phyloP scores from a whole-genome alignment of 202 grass and related monocot species.

The Eragrostis tef region DNA sequence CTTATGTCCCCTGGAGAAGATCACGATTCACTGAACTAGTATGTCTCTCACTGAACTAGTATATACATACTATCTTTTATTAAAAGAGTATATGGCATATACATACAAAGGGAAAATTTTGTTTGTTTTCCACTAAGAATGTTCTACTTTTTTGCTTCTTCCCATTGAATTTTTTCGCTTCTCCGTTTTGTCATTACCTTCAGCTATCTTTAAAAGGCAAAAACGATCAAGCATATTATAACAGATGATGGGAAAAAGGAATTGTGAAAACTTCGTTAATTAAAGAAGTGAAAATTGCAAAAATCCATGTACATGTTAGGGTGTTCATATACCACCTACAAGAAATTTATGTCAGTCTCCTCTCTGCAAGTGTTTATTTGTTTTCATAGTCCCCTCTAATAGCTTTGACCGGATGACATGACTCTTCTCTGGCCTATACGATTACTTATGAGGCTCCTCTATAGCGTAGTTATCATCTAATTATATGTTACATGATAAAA shows the following conservation, averaged over 20 bases:
- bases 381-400: too few species aligned
- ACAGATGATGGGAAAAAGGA: background rate
- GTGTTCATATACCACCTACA: too few species aligned
- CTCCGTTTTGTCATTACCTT: background rate
- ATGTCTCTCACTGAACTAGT: too few species aligned
- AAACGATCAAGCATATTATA: background rate
- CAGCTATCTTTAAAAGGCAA: background rate
- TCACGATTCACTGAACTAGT: slow-evolving; percentile 26
- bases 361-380: too few species aligned
- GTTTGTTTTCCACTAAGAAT: background rate
- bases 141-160: background rate
- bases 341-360: too few species aligned
- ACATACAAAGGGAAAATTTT: background rate
- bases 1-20: slow-evolving; percentile 22
- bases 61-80: background rate
- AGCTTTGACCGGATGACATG: too few species aligned
- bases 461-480: too few species aligned
- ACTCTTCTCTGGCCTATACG: too few species aligned
- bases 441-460: too few species aligned
- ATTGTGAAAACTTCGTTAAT: background rate
- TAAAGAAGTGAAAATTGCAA: too few species aligned
- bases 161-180: background rate
- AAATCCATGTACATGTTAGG: too few species aligned
- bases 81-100: background rate
- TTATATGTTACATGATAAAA: too few species aligned